Evolutionary conservation across 2,329 filamentous ascomycete genomes (phyloP).

Genomic region (Cytospora schulzeri): DNA sequence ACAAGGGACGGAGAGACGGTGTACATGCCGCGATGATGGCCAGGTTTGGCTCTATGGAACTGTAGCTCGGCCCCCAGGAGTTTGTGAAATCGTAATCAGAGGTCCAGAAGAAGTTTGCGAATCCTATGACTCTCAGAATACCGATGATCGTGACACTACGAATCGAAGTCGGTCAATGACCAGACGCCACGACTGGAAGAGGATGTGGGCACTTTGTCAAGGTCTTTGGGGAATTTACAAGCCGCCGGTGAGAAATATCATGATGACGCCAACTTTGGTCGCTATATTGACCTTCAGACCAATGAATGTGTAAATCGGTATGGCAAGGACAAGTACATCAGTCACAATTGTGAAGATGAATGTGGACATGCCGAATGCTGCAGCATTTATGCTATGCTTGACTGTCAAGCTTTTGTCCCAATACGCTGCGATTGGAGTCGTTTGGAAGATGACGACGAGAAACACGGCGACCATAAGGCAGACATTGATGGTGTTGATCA

Average conservation of each 20-base stretch:
- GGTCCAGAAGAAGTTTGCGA: background rate
- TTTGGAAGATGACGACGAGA: background rate
- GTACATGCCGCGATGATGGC: background rate
- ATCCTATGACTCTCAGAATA: background rate
- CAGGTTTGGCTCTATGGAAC: background rate
- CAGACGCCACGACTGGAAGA: fast-evolving
- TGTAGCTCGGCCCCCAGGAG: background rate
- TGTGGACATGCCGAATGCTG: background rate
- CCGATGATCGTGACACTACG: background rate
- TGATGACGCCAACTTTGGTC: background rate
- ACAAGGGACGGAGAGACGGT: conserved; percentile 3
- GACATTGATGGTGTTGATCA: conserved; percentile 6
- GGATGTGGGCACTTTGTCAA: fast-evolving
- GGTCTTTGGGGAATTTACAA: background rate
- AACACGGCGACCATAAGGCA: background rate
- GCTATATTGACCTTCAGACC: background rate
- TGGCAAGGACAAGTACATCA: background rate
- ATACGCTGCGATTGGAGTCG: background rate
- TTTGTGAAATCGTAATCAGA: background rate
- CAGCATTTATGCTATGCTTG: background rate
- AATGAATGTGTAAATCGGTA: background rate
- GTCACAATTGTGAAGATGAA: background rate
- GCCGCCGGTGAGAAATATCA: conserved; percentile 9
- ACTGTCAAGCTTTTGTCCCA: background rate
- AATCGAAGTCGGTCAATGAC: fast-evolving